Conservation (phyloP, 768 basidiomycete species). For the Podaxis sp. region DNA sequence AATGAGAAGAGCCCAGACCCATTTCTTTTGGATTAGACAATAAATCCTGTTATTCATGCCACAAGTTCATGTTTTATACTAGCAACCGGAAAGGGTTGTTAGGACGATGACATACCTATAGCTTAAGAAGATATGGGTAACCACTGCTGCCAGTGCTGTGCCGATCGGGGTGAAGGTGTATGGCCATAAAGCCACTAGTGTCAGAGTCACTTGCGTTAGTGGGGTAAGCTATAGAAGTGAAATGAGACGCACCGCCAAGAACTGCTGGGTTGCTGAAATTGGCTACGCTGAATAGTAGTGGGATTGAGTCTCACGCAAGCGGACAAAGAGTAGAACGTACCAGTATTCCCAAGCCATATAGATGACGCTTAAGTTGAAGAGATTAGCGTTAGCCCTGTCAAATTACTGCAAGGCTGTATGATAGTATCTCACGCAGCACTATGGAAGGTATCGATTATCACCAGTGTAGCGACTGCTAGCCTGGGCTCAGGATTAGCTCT, state of each 20-base stretch:
- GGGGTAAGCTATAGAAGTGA: background rate
- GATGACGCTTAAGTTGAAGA: background rate
- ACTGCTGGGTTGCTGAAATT: background rate
- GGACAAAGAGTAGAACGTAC: background rate
- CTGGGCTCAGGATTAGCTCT: background rate
- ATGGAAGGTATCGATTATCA: conserved; percentile 10
- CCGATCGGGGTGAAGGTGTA: conserved; percentile 17
- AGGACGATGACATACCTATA: conserved; percentile 7
- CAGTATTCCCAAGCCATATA: conserved; percentile 5
- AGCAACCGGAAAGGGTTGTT: background rate
- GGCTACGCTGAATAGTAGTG: background rate
- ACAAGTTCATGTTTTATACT: background rate
- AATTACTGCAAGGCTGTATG: background rate
- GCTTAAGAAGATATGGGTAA: conserved; percentile 19
- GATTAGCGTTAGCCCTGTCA: background rate
- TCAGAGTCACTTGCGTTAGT: background rate
- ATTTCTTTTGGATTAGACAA: conserved; percentile 4
- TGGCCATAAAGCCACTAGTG: conserved; percentile 15
- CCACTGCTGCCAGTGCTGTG: conserved; percentile 17
- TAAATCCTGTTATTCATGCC: background rate
- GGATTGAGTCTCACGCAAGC: background rate
- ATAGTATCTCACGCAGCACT: background rate
- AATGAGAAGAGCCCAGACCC: conserved; percentile 10
- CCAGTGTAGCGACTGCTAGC: conserved; percentile 1
- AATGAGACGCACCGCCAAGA: background rate